phyloP scores from a whole-genome alignment of 768 basidiomycete species.

The Lactarius tabidus region DNA sequence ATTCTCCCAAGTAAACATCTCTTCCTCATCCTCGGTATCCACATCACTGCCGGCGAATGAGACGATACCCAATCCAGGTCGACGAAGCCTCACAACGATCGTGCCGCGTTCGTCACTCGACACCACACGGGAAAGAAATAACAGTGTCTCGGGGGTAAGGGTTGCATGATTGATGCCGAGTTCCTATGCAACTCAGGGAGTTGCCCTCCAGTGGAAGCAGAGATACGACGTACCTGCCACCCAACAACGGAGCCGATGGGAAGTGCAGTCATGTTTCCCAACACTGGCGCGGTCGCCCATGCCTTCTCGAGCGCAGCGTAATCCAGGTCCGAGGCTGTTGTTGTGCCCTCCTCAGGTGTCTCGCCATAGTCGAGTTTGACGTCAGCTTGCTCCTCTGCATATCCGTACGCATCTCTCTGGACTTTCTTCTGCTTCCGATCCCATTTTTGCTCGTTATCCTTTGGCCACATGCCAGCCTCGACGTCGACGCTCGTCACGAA shows the following conservation, averaged over 20 bases:
- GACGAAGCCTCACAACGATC: conserved; percentile 26
- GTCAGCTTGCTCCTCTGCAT: conserved; percentile 19
- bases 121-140: conserved; percentile 43
- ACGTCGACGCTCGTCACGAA: conserved; percentile 74
- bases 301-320: conserved; percentile 28
- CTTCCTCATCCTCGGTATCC: conserved; percentile 22
- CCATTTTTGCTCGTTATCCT: conserved; percentile 13
- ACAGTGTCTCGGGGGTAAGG: conserved; percentile 54
- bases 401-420: conserved; percentile 26
- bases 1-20: conserved; percentile 11
- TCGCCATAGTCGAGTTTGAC: conserved; percentile 38
- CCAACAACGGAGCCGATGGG: conserved; percentile 29
- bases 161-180: conserved; percentile 57
- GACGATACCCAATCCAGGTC: conserved; percentile 13
- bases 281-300: conserved; percentile 29
- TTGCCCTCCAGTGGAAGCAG: background rate
- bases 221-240: conserved; percentile 33
- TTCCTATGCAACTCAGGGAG: conserved; percentile 36
- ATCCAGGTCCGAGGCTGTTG: conserved; percentile 5
- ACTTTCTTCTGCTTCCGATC: conserved; percentile 37
- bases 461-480: conserved; percentile 44
- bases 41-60: conserved; percentile 17
- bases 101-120: conserved; percentile 27
- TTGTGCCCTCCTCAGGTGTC: conserved; percentile 10
- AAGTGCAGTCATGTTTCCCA: conserved; percentile 25